These are phyloP conservation scores for Tubosaeta sp. DNA, from an alignment of 768 basidiomycete genomes.

Conservation along the genomic window DNA sequence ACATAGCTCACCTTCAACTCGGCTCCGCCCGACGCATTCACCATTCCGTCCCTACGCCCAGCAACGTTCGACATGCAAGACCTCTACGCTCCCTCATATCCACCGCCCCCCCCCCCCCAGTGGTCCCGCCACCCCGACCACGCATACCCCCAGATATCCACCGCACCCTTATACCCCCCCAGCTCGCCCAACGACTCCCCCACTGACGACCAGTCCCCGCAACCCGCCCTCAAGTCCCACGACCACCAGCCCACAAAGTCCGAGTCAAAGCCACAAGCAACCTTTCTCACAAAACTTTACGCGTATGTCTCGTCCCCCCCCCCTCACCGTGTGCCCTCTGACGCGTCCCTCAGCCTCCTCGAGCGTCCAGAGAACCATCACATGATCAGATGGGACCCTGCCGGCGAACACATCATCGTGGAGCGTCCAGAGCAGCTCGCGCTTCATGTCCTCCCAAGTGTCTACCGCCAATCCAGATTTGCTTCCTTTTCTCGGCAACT, in stretches of 20 bases:
- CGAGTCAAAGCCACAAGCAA: slow-evolving; percentile 82
- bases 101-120: slow-evolving; percentile 39
- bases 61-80: slow-evolving; percentile 44
- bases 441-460: slow-evolving; percentile 86
- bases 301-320: slow-evolving; percentile 53
- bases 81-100: slow-evolving; percentile 43
- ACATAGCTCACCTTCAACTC: slow-evolving; percentile 23
- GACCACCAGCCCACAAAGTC: slow-evolving; percentile 57
- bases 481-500: slow-evolving; percentile 97
- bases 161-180: slow-evolving; percentile 31
- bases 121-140: slow-evolving; percentile 33
- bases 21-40: slow-evolving; percentile 28
- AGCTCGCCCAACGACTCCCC: slow-evolving; percentile 40
- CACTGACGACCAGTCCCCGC: slow-evolving; percentile 45
- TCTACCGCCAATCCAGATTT: slow-evolving; percentile 95
- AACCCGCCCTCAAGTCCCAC: slow-evolving; percentile 29
- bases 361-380: slow-evolving; percentile 92
- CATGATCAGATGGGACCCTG: slow-evolving; percentile 95
- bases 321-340: slow-evolving; percentile 9
- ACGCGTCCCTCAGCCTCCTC: slow-evolving; percentile 55
- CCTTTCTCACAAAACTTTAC: slow-evolving; percentile 97
- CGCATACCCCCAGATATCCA: slow-evolving; percentile 33
- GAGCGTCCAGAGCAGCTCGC: slow-evolving; percentile 92
- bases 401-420: slow-evolving; percentile 93
- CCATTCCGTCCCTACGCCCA: slow-evolving; percentile 38